Base-by-base conservation (phyloP, 495 filamentous ascomycete species). In the Collariella sp. region DNA sequence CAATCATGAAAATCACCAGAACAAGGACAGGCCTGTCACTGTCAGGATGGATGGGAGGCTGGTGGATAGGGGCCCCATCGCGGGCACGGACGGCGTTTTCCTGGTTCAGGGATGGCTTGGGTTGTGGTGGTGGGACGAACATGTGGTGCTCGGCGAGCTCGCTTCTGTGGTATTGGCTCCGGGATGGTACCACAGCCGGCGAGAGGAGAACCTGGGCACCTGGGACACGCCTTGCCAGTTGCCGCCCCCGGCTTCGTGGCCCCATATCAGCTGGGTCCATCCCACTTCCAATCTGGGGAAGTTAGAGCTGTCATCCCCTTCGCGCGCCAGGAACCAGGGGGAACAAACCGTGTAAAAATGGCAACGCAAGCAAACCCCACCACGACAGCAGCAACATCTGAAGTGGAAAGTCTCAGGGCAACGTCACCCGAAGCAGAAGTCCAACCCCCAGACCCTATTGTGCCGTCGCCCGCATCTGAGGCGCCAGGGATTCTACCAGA, bases 231-330 rank as follows among this genome's bases (percentile, higher is more conserved):
- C 26, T 31, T 31, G 26, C 26, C 26, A 16, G 35, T 47, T 47
- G 45, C 26, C 45, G 19, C 45, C 35, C 34, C 23, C 11, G 36
- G 6, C 13, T 13, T 16, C 20, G 31, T 29, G 22, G 35, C 22
- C 23, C 35, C 52, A 40, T 55, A 49, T 55, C 29, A 50, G 26
- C 40, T 33, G 40, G 54, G 46, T 45, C 54, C 46, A 46, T 46
- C 51, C 51, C 42, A 31, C 51, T 46, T 45, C 10, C 16, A 20
- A 11, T 19, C 19, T 13, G 20, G 0, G 5, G 7, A 16, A 36
- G 16, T 12, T 13, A 22, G 12, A 31, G 24, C 36, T n/a, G 10
- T 26, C 9, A 39, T 15, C 19, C 23, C 11, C 2, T n/a, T 36
- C 5, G 4, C 19, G 19, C 3, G 13, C 35, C 20, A 29, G 35